Base-by-base conservation (phyloP, 768 basidiomycete species). In the Suillus americanus region DNA sequence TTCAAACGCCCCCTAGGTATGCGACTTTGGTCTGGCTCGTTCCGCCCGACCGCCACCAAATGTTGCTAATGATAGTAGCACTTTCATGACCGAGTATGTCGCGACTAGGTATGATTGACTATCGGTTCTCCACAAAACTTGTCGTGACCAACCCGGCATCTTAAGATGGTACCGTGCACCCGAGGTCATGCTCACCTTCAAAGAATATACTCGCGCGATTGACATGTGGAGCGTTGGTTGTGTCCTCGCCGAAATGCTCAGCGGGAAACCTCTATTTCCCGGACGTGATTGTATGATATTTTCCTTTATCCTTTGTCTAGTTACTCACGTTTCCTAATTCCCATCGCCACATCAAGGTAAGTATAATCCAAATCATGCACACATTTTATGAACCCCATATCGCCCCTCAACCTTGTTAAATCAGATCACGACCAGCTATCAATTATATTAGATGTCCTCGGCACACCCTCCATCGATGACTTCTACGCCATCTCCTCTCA, bases 101-200 rank as follows among this genome's bases (percentile, higher is more conserved):
- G 95, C 96, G 1, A 98, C 97, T 16, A 83, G 96, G 85, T 95
- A 64, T 59, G 77, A 63, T 23, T 5, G 9, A 20, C 14, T 48
- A 41, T 55, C 25, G 4, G 25, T 3, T 57, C 45, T 54, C 38
- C 33, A 12, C 33, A 3, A 37, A 25, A 33, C 45, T 46, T 50
- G 10, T 40, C 30, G 53, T 43, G 62, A 65, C 35, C 13, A 38
- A 16, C 51, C 67, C 61, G 33, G 55, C 63, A 46, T 51, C 45
- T 30, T 13, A 59, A 89, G 94, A 72, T 98, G 97, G 97, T 99
- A 98, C 74, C 88, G 97, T 37, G 97, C 97, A 0, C 97, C 97
- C 0, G 97, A 98, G 75, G 93, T 99, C 66, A 98, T 99, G 97
- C 84, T 99, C 41, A 97, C 94, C 0, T 98, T 97, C 82, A 95